Evolutionary conservation across 2,329 filamentous ascomycete genomes (phyloP), one percentile per base, ranked within the genome.

Genomic region (Exutisphaerella laricina): DNA sequence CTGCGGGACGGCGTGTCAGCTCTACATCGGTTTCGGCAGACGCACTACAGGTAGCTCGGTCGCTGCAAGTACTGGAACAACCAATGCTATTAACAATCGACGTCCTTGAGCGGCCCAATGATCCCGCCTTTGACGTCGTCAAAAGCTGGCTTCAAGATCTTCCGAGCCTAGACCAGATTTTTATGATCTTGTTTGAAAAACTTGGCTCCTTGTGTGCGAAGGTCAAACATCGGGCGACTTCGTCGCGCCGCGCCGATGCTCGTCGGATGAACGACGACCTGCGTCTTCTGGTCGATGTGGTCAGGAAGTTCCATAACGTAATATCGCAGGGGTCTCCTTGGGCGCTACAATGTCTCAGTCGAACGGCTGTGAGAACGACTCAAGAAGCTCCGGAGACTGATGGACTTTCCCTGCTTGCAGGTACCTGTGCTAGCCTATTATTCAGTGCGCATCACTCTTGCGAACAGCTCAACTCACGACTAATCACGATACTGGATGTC

Each of bases 41-140:
- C 37, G 14, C 48, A 4, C 51, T 50, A 12, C 45, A 54, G n/a
- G 17, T 46, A 14, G 25, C 28, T 13, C 45, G 49, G 13, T 44
- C 50, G 16, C 50, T 51, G 7, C 69, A 82, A 4, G 82, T 95
- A 69, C 72, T 97, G 29, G 83, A 83, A 4, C 79, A 88, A 37
- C 90, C 90, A 1, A 66, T 95, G 13, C 84, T 96, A 50, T 67
- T 94, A 8, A 74, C 94, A 50, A 70, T 97, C 18, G 90, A 97
- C 63, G 76, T 82, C 1, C 70, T 97, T 1, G 67, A 78, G 13
- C 82, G 89, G 45, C 81, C 87, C 46, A 74, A 78, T 14, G 83
- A 80, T 2, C 85, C 89, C 54, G 69, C 84, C 10, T 87, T 83
- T 49, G 83, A 88, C 65, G 83, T 84, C 18, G 79, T 87, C 28